phyloP scores from a whole-genome alignment of 768 basidiomycete genomes.

The Sistotremastrum suecicum region DNA sequence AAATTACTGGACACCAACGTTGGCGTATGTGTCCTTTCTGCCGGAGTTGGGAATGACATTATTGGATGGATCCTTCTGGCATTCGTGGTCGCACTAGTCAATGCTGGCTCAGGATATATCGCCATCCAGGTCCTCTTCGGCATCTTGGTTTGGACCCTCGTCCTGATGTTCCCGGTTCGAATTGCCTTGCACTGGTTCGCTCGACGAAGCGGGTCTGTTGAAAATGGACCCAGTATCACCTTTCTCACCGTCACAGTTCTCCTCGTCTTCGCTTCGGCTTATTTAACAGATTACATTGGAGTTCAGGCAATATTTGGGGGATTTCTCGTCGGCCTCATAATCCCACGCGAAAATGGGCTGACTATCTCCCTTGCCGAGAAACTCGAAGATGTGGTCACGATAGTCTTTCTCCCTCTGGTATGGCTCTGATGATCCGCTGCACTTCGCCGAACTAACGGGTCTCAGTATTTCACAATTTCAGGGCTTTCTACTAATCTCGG shows the following conservation, averaged over 20 bases:
- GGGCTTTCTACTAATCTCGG: slow-evolving; percentile 31
- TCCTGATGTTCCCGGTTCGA: slow-evolving; percentile 22
- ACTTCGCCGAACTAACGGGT: background rate
- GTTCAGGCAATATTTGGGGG: slow-evolving; percentile 6
- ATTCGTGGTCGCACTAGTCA: slow-evolving; percentile 25
- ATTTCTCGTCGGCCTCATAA: slow-evolving; percentile 27
- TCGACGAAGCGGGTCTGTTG: slow-evolving; percentile 20
- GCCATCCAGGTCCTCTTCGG: slow-evolving; percentile 29
- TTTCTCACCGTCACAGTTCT: slow-evolving; percentile 27
- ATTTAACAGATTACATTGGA: slow-evolving; percentile 28
- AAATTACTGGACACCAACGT: slow-evolving; percentile 28
- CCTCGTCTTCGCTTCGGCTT: slow-evolving; percentile 27
- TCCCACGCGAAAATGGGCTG: slow-evolving; percentile 28
- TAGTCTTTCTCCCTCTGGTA: slow-evolving; percentile 25
- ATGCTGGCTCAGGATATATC: slow-evolving; percentile 22
- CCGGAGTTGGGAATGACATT: slow-evolving; percentile 26
- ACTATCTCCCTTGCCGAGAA: slow-evolving; percentile 26
- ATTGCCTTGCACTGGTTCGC: slow-evolving; percentile 21
- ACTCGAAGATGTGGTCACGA: slow-evolving; percentile 29
- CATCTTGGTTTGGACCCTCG: slow-evolving; percentile 24
- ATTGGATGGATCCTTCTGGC: slow-evolving; percentile 17
- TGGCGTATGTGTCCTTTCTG: slow-evolving; percentile 28
- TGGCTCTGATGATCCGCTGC: background rate
- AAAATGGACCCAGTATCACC: slow-evolving; percentile 23
- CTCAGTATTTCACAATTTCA: slow-evolving; percentile 28